Evolutionary conservation across 208 protist species (phyloP).

Genomic region (Crithidia fasciculata): DNA sequence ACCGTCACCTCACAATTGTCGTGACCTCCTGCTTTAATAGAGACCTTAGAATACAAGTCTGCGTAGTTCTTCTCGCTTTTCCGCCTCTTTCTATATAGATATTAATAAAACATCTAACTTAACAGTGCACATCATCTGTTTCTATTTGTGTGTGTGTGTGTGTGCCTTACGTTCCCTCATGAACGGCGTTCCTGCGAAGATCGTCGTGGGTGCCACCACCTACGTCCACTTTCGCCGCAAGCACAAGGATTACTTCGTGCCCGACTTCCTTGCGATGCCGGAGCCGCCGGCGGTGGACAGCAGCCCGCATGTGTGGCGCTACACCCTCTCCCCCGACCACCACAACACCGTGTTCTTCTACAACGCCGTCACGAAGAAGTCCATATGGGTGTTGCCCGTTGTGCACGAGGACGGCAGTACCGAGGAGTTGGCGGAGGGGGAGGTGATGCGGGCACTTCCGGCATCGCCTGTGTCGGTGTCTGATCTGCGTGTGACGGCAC

Average conservation of each 20-base stretch:
- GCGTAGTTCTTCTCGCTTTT: neutral
- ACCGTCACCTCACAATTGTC: too few relatives aligned
- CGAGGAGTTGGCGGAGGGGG: slow-evolving; percentile 29
- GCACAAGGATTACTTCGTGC: slow-evolving; percentile 58
- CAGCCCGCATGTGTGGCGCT: slow-evolving; percentile 53
- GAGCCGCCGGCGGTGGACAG: slow-evolving; percentile 20
- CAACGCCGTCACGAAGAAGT: slow-evolving; percentile 39
- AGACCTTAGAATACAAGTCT: too few relatives aligned
- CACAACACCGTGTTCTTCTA: slow-evolving; percentile 70
- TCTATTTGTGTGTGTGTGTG: slow-evolving; percentile 4
- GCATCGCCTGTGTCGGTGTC: neutral
- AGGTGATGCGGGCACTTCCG: slow-evolving; percentile 26
- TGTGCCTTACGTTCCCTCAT: neutral
- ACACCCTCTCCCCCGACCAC: slow-evolving; percentile 55
- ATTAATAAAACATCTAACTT: too few relatives aligned
- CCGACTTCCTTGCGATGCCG: slow-evolving; percentile 27
- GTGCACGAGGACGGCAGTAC: slow-evolving; percentile 34
- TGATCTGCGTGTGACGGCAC: neutral
- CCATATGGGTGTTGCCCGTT: slow-evolving; percentile 72
- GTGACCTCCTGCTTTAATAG: too few relatives aligned
- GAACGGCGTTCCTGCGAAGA: slow-evolving; percentile 44
- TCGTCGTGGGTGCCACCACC: slow-evolving; percentile 52
- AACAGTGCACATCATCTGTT: too few relatives aligned
- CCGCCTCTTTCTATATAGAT: neutral
- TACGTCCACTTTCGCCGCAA: slow-evolving; percentile 54